Percentiles rank a stretch among this genome's conserved stretches.
These are phyloP conservation scores for Priceomyces fermenticarens DNA, from an alignment of 805 yeast genomes.

Conservation along the genomic window DNA sequence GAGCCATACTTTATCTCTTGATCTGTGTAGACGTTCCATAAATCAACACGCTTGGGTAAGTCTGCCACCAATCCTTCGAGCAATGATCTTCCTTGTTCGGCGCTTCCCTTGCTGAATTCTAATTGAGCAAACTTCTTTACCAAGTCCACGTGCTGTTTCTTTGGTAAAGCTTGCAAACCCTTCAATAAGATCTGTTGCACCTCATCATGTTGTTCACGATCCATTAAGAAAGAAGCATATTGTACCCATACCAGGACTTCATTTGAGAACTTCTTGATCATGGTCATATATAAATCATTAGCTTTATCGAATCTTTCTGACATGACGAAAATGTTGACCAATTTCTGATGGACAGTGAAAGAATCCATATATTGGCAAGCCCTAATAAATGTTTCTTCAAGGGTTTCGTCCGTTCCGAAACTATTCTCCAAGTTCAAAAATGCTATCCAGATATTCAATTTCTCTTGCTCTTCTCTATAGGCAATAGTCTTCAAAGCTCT, in stretches of 20 bases:
- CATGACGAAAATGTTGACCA: slow-evolving; percentile 69
- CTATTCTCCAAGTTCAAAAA: slow-evolving; percentile 88
- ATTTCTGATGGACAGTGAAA: slow-evolving; percentile 71
- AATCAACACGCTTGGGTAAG: slow-evolving; percentile 86
- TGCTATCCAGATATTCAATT: slow-evolving; percentile 94
- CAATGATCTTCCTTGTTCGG: slow-evolving; percentile 91
- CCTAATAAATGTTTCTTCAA: slow-evolving; percentile 77
- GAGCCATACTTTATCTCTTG: slow-evolving; percentile 75
- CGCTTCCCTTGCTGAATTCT: slow-evolving; percentile 82
- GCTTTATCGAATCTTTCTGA: slow-evolving; percentile 74
- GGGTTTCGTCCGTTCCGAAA: slow-evolving; percentile 81
- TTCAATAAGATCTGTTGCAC: slow-evolving; percentile 74
- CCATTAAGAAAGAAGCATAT: slow-evolving; percentile 74
- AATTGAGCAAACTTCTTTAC: slow-evolving; percentile 87
- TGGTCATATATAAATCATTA: slow-evolving; percentile 58
- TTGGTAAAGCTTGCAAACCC: slow-evolving; percentile 69
- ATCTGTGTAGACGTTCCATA: slow-evolving; percentile 95
- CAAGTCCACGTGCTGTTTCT: slow-evolving; percentile 70
- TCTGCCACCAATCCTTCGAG: slow-evolving; percentile 90
- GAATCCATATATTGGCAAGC: slow-evolving; percentile 93
- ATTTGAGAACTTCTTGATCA: slow-evolving; percentile 76
- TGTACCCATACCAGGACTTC: slow-evolving; percentile 73
- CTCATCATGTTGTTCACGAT: slow-evolving; percentile 51
- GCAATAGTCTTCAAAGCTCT: slow-evolving; percentile 89
- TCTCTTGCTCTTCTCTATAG: slow-evolving; percentile 89